These are phyloP conservation scores for Kwoniella mangroviensis DNA, from an alignment of 768 basidiomycete species.

Conservation along the genomic window DNA sequence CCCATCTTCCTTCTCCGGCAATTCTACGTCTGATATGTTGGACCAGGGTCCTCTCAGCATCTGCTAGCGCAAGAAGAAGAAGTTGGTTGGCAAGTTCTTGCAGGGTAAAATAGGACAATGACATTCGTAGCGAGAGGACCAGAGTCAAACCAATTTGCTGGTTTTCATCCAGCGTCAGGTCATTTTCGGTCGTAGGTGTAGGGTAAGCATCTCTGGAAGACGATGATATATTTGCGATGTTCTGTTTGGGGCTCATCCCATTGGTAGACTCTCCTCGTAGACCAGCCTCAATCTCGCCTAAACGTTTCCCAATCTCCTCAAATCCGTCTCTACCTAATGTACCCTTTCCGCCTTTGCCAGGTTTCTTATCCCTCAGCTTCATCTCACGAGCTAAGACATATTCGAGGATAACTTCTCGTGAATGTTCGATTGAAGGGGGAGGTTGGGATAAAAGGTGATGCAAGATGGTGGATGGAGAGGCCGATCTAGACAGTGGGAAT, in stretches of 20 bases:
- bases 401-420: constrained; percentile 55
- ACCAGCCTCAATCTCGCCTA: constrained; percentile 49
- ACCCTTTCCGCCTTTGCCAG: constrained; percentile 52
- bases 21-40: constrained; percentile 51
- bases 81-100: constrained; percentile 47
- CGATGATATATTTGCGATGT: neutral
- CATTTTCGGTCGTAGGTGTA: constrained; percentile 14
- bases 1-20: constrained; percentile 50
- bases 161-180: constrained; percentile 26
- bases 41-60: constrained; percentile 50
- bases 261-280: constrained; percentile 19
- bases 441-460: constrained; percentile 49
- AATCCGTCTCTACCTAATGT: constrained; percentile 47
- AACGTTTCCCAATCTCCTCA: constrained; percentile 43
- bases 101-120: constrained; percentile 51
- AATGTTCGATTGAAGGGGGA: constrained; percentile 49
- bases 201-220: constrained; percentile 23
- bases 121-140: constrained; percentile 50
- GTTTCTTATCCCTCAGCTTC: constrained; percentile 45
- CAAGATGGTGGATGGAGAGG: constrained; percentile 44
- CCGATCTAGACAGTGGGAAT: constrained; percentile 48
- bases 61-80: constrained; percentile 34
- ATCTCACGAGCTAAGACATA: constrained; percentile 48
- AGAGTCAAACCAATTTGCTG: constrained; percentile 45
- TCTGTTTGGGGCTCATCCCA: constrained; percentile 13